Base-by-base conservation (phyloP, 805 yeast species). In the Metschnikowia baotianmanensis region DNA sequence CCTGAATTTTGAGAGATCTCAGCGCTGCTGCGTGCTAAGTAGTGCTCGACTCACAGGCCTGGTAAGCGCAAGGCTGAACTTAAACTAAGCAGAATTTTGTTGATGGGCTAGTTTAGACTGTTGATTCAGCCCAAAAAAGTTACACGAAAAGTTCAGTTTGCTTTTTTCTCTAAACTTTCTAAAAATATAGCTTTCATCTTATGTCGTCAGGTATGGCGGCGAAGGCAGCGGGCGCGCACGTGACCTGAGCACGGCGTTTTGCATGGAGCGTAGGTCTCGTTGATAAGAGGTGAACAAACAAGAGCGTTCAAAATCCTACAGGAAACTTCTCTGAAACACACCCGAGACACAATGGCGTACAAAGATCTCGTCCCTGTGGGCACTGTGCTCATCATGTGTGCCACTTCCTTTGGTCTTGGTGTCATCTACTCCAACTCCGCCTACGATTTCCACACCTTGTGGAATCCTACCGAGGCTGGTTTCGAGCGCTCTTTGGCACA, bases 381-480 rank as follows among this genome's bases (percentile, higher is more conserved):
- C 13, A 63, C 69, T 7, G 63, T 55, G 3, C 53, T 74, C 37
- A 65, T 71, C 44, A 50, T 71, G 35, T 63, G 67, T n/a, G 71
- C 93, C 23, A 69, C 85, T 15, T 81, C 89, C 21, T 91, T 90
- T 63, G 75, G 83, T 11, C 71, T 91, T 43, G 99, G 99, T 22
- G 77, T 83, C 18, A 58, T 88, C 34, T 85, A 78, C 58, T 75
- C 84, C 33, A 87, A 88, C 62, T 78, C 82, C 71, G 84, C 95
- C 2, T 93, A 90, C 55, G 96, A 88, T 58, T 77, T 76, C 62
- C 68, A 73, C 50, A 76, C 95, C 16, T 69, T 93, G 38, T 90
- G 91, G 85, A 66, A 69, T 21, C 52, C 73, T n/a, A 56, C 56
- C 12, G 74, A 67, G 16, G 72, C 58, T n/a, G 77, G 76, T 34